Base-by-base conservation (phyloP, 2,329 filamentous ascomycete genomes). In the Lachnellula occidentalis region DNA sequence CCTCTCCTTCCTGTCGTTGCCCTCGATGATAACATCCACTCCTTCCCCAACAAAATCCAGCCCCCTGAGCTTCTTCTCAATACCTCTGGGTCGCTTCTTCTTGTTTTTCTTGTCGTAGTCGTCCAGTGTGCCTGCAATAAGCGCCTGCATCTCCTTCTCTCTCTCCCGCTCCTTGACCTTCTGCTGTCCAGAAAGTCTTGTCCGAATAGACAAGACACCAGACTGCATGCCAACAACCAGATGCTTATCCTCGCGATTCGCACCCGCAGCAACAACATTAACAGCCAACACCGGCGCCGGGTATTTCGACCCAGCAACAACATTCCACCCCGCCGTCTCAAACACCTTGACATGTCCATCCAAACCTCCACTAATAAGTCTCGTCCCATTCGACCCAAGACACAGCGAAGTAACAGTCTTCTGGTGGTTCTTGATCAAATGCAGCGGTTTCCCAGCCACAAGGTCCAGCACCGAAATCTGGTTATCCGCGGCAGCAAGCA, bases 321-420 rank as follows among this genome's bases (percentile, higher is more conserved):
- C 89, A 68, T 96, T 96, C 94, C 94, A 99, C 49, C 83, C 86
- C 1, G 85, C 86, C 1, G 92, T 96, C 73, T 97, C 92, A 66
- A 95, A 97, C 39, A 99, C 84, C 74, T 99, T 99, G 74, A 97
- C 86, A 72, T 97, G 94, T 9, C 94, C 95, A 70, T 99, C 94
- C 45, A 99, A 78, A 19, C 87, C 91, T 71, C 91, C 94, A 61
- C 87, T 92, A 51, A 99, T 81, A 54, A 99, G 79, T 49, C 94
- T 83, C 49, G 83, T 83, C 46, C 88, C 89, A 62, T 88, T 83
- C 45, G 90, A 92, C 7, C 91, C 92, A 34, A 95, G 76, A 50
- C 87, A 86, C 52, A 99, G 79, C 7, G 88, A 86, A 0, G 94
- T 97, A 57, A 99, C 92, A 0, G 94, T 96, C 82, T 97, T 99